Conservation (phyloP, 2,329 filamentous ascomycete genomes). For the Fusarium liriodendri region DNA sequence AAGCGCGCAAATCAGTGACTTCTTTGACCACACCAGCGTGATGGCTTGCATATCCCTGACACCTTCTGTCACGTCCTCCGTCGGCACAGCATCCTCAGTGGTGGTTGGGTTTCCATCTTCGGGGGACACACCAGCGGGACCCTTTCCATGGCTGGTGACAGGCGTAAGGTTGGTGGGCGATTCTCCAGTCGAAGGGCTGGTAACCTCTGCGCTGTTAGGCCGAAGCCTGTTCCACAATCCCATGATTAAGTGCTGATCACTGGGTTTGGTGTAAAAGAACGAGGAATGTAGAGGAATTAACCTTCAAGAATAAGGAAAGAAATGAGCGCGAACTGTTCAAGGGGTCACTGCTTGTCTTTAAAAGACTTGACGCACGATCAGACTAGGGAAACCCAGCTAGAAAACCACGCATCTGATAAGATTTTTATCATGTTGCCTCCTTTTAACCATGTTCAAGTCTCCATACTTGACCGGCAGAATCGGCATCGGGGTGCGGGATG, state of each 20-base stretch:
- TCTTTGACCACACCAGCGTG: conserved; percentile 50
- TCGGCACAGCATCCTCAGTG: neutral
- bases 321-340: neutral
- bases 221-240: conserved; percentile 14
- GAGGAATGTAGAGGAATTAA: neutral
- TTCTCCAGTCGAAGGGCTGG: conserved; percentile 8
- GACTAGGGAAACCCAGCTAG: neutral
- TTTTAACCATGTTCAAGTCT: neutral
- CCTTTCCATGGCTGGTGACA: conserved; percentile 14
- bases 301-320: neutral
- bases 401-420: conserved; percentile 40
- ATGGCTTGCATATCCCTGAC: conserved; percentile 51
- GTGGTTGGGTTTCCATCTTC: conserved; percentile 11
- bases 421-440: conserved; percentile 22
- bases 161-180: conserved; percentile 8
- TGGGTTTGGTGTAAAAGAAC: neutral
- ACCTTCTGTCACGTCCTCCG: conserved; percentile 41
- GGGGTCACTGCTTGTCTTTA: neutral
- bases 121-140: neutral
- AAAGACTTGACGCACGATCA: neutral
- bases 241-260: conserved; percentile 16
- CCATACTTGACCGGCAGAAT: conserved; percentile 18
- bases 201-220: neutral
- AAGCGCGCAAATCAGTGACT: conserved; percentile 48
- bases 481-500: conserved; percentile 27